Evolutionary conservation across 106 monocot genomes (phyloP), one percentile per base, ranked within the genome.

Genomic region (Dioscorea zingiberensis): DNA sequence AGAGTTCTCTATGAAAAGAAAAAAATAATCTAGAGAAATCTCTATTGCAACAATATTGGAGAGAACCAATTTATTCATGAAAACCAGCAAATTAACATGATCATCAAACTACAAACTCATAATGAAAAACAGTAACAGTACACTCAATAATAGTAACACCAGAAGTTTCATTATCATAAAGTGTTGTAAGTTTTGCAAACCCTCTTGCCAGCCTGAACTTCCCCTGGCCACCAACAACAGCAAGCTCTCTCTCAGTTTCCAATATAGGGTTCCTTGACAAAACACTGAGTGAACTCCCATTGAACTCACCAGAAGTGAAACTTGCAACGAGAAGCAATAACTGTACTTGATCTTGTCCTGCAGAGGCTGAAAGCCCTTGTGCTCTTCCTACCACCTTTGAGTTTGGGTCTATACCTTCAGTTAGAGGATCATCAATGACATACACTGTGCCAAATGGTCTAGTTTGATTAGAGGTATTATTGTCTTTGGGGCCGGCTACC

Each of bases 171-270:
- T 44, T 59, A 2, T 29, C 13, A 10, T 12, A 24, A 44, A 53
- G 15, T 7, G 66, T 67, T 8, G 11, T 49, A 12, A 68, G 61
- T 21, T 48, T 9, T 28, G 67, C 74, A 44, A 29, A 60, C 17
- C 74, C 74, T 4, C 67, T 59, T 7, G 51, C 74, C 15, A 68
- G 3, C 54, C 74, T 27, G 24, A 75, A 75, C 24, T 44, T 24
- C 28, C 74, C 74, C 1, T 32, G 21, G 11, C 74, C 74, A 7
- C 74, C 74, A 38, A 75, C 67, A 17, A 75, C 53, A 14, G 74
- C 66, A 4, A 75, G 44, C 60, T 75, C 74, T 25, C 74, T 48
- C 13, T 28, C 54, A 0, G 2, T 7, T 15, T 62, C 54, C 12
- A 23, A 1, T 23, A 68, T 32, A 3, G 68, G 68, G 29, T 75